A percentile compares a stretch with the other conserved stretches of the same genome.
Evolutionary conservation across 306 rosid genomes (phyloP).

Genomic region (Dalbergia cultrata): DNA sequence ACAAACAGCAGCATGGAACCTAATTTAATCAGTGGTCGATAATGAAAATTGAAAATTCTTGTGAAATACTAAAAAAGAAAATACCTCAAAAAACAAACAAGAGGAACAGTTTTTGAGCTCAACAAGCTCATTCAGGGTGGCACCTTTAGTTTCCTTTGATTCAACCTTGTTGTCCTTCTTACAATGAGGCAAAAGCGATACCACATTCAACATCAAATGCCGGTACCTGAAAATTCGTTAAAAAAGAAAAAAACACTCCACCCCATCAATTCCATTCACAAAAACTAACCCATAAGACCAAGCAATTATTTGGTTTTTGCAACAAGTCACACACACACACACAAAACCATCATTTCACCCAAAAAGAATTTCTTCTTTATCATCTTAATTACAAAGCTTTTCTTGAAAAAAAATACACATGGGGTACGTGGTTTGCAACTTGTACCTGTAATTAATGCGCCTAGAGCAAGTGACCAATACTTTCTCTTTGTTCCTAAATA

Average conservation of each 20-base stretch:
- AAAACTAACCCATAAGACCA: background rate
- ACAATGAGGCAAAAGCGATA: slow-evolving; percentile 87
- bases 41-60: background rate
- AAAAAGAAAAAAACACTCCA: background rate
- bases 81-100: slow-evolving; percentile 90
- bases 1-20: background rate
- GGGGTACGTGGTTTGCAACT: background rate
- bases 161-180: slow-evolving; percentile 98
- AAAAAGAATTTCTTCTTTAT: too few species aligned
- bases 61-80: background rate
- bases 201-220: slow-evolving; percentile 94
- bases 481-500: slow-evolving; percentile 91
- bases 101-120: slow-evolving; percentile 88
- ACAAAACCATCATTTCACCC: background rate
- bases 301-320: background rate
- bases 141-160: slow-evolving; percentile 84
- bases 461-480: slow-evolving; percentile 93
- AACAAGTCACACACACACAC: background rate
- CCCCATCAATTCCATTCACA: slow-evolving; percentile 4
- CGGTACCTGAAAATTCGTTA: slow-evolving; percentile 67
- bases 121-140: slow-evolving; percentile 89
- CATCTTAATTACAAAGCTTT: too few species aligned
- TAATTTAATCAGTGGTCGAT: background rate
- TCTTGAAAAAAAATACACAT: background rate
- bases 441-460: slow-evolving; percentile 84